Percentiles rank a stretch among this genome's conserved stretches.
Evolutionary conservation across 2,329 filamentous ascomycete species (phyloP).

Genomic region (Aspergillus piperis): DNA sequence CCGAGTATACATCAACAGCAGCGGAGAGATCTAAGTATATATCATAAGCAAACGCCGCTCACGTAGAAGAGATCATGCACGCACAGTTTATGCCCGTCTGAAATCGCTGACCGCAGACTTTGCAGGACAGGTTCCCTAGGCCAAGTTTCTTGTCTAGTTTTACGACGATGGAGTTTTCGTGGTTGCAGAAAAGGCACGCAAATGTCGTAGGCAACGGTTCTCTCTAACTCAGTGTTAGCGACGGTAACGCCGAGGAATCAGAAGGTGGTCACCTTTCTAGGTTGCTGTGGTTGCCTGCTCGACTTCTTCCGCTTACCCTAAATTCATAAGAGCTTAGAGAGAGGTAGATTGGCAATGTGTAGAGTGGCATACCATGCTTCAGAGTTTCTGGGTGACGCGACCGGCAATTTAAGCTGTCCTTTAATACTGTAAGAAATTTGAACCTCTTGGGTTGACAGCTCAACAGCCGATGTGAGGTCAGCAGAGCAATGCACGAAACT

Average conservation of each 20-base stretch:
- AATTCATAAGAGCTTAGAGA: background rate
- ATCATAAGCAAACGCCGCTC: background rate
- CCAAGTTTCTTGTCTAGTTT: constrained; percentile 93
- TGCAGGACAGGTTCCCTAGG: constrained; percentile 82
- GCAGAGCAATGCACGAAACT: background rate
- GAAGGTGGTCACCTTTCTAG: constrained; percentile 68
- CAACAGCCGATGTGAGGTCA: background rate
- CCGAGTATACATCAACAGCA: constrained; percentile 91
- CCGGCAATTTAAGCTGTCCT: background rate
- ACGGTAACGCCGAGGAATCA: background rate
- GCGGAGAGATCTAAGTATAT: constrained; percentile 72
- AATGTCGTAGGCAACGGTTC: constrained; percentile 69
- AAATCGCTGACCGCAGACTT: constrained; percentile 90
- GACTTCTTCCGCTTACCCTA: constrained; percentile 92
- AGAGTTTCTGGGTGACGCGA: background rate
- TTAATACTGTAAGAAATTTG: background rate
- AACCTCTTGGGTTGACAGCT: background rate
- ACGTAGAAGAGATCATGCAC: constrained; percentile 30
- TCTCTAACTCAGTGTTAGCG: constrained; percentile 33
- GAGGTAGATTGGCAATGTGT: background rate
- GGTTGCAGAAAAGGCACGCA: constrained; percentile 97
- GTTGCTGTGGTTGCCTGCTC: constrained; percentile 75
- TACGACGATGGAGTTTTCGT: constrained; percentile 87
- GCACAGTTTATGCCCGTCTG: constrained; percentile 91
- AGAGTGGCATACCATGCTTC: constrained; percentile 11